Percentiles rank a stretch among this genome's conserved stretches.
Evolutionary conservation across 2,329 filamentous ascomycete species (phyloP).

Genomic region (Epichloe glyceriae): DNA sequence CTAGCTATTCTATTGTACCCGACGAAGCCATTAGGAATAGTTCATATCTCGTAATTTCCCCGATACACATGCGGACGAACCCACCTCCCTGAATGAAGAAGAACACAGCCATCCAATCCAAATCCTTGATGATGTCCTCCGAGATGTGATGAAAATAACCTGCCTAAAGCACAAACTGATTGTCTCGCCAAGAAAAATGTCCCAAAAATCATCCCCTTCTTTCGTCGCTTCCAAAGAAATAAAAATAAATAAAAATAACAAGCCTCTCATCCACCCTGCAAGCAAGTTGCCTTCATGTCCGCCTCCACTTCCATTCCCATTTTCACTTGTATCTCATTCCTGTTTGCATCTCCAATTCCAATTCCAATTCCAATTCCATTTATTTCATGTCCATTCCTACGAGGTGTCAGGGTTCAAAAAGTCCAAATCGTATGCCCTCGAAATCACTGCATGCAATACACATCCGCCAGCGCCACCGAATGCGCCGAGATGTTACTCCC

Average conservation of each 20-base stretch:
- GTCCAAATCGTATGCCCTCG: background rate
- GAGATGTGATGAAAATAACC: constrained; percentile 3
- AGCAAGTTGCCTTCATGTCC: background rate
- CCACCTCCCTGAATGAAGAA: background rate
- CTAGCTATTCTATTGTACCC: too few relatives aligned
- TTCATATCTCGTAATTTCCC: background rate
- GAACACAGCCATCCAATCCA: background rate
- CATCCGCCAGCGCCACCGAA: constrained; percentile 32
- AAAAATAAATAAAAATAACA: too few relatives aligned
- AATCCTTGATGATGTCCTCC: background rate
- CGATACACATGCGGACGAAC: background rate
- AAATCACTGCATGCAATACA: constrained; percentile 33
- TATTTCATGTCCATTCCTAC: too few relatives aligned
- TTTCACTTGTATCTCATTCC: background rate
- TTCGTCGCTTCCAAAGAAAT: too few relatives aligned
- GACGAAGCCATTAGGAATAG: too few relatives aligned
- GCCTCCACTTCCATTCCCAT: background rate
- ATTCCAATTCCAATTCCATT: too few relatives aligned
- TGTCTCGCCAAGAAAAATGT: background rate
- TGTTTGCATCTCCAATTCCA: too few relatives aligned
- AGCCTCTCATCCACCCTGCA: too few relatives aligned
- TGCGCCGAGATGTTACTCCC: constrained; percentile 29
- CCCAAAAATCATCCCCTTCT: background rate
- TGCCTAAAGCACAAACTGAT: background rate
- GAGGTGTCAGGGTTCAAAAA: background rate